A percentile compares a stretch with the other conserved stretches of the same genome.
These are phyloP conservation scores for Agrostemma githago DNA, from an alignment of 148 eudicot species.

Conservation along the genomic window DNA sequence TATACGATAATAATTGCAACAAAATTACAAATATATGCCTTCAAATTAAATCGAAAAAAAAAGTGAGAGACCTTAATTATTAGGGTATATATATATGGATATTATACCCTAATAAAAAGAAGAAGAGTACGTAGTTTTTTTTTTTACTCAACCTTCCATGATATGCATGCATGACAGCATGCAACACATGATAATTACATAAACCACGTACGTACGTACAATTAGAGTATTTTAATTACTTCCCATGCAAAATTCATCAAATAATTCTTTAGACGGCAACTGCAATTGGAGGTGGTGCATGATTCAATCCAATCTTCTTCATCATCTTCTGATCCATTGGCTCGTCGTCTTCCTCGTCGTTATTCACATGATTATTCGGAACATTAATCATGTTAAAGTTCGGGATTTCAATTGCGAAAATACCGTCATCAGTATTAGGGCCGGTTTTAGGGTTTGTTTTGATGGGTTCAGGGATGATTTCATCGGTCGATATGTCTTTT, in stretches of 20 bases:
- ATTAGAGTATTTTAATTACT: background rate
- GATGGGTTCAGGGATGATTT: conserved; percentile 22
- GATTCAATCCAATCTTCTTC: conserved; percentile 7
- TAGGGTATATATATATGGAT: background rate
- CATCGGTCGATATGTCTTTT: conserved; percentile 22
- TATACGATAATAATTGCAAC: conserved; percentile 12
- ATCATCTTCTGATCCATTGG: conserved; percentile 4
- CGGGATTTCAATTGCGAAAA: conserved; percentile 25
- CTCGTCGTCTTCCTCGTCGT: background rate
- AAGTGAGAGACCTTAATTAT: background rate
- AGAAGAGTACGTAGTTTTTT: background rate
- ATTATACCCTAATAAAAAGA: conserved; percentile 4
- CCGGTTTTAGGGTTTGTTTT: conserved; percentile 25
- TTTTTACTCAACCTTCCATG: background rate
- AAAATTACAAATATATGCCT: conserved; percentile 17
- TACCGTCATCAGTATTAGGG: conserved; percentile 11
- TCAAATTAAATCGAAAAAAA: conserved; percentile 6
- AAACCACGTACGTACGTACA: background rate
- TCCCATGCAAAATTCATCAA: conserved; percentile 4
- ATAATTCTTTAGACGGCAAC: conserved; percentile 19
- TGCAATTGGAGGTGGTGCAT: conserved; percentile 13
- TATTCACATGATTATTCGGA: background rate
- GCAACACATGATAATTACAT: background rate
- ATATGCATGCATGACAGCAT: background rate
- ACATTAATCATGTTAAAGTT: conserved; percentile 8